These are phyloP conservation scores for Fonsecaea monophora DNA, from an alignment of 2,329 filamentous ascomycete species.

Conservation along the genomic window DNA sequence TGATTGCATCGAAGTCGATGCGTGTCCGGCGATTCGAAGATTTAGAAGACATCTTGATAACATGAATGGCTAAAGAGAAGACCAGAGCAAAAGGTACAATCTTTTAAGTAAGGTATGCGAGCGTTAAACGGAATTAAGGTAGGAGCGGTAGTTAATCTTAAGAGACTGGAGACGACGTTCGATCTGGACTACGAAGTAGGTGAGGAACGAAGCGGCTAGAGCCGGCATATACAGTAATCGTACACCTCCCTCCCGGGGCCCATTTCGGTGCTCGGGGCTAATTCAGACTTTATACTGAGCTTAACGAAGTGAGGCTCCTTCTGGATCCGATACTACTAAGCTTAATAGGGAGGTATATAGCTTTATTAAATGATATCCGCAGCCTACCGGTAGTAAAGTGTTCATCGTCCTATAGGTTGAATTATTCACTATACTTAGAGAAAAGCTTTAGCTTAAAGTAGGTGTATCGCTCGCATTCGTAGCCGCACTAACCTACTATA, in stretches of 20 bases:
- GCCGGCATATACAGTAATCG: slow-evolving; percentile 10
- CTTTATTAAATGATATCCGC: slow-evolving; percentile 1
- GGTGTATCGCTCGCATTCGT: neutral
- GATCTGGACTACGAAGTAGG: slow-evolving; percentile 7
- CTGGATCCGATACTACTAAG: neutral
- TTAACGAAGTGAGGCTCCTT: neutral
- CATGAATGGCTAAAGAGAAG: slow-evolving; percentile 3
- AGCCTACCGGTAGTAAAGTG: neutral
- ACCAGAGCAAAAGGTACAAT: slow-evolving; percentile 8
- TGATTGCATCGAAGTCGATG: neutral
- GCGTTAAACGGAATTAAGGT: neutral
- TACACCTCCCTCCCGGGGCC: neutral
- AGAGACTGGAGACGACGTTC: slow-evolving; percentile 9
- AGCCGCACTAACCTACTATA: neutral
- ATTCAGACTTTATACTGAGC: neutral
- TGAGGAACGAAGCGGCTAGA: slow-evolving; percentile 14
- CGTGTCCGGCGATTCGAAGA: slow-evolving; percentile 1
- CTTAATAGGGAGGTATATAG: neutral
- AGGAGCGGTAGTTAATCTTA: slow-evolving; percentile 4
- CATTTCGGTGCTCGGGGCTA: neutral
- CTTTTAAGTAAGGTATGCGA: slow-evolving; percentile 10
- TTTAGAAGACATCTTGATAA: slow-evolving; percentile 2
- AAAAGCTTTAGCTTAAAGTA: slow-evolving; percentile 1
- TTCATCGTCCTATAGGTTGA: neutral
- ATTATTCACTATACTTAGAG: neutral